Conservation (phyloP, 108 stramenopile species). For the Chaetoceros tenuissimus region DNA sequence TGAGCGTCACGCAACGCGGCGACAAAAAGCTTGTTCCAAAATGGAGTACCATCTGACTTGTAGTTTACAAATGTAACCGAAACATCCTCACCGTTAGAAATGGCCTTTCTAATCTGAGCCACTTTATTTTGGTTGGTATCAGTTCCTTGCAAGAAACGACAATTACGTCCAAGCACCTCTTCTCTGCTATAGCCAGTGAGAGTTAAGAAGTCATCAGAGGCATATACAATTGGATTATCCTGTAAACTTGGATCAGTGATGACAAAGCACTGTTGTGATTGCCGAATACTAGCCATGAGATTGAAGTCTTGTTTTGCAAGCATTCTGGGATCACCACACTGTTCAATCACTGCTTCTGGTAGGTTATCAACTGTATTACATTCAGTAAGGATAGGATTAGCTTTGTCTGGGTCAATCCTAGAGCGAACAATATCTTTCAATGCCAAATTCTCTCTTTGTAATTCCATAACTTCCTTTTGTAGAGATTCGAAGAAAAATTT, state of each 20-base stretch:
- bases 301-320: conserved; percentile 82
- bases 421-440: conserved; percentile 66
- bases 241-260: conserved; percentile 93
- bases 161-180: conserved; percentile 91
- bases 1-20: conserved; percentile 90
- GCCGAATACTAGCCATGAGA: conserved; percentile 82
- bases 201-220: conserved; percentile 72
- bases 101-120: conserved; percentile 68
- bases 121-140: conserved; percentile 83
- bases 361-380: conserved; percentile 58
- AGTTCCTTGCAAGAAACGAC: conserved; percentile 90
- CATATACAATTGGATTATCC: conserved; percentile 94
- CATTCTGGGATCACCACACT: conserved; percentile 23
- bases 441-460: conserved; percentile 68
- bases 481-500: conserved; percentile 96
- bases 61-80: conserved; percentile 93
- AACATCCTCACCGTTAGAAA: conserved; percentile 74
- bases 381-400: conserved; percentile 33
- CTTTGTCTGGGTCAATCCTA: conserved; percentile 40
- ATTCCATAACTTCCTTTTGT: conserved; percentile 82
- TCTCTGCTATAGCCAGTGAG: conserved; percentile 92
- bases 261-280: conserved; percentile 90
- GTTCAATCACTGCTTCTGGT: conserved; percentile 45
- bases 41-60: conserved; percentile 89
- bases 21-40: conserved; percentile 98